Evolutionary conservation across 768 basidiomycete species (phyloP).

Genomic region (Plicaturopsis crispa): DNA sequence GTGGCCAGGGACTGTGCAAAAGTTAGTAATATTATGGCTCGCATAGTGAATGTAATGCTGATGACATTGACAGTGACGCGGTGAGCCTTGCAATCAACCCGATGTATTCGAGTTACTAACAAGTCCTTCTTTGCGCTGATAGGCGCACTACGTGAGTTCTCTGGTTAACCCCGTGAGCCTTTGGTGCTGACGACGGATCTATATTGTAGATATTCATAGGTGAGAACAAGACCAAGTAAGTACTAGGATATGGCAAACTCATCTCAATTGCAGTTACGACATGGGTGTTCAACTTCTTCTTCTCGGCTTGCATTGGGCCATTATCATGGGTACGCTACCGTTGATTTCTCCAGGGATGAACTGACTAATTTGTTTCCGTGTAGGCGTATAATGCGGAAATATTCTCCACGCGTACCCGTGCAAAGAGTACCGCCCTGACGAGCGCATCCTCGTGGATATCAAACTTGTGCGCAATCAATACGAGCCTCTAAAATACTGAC

Average conservation of each 20-base stretch:
- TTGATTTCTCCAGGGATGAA: constrained; percentile 25
- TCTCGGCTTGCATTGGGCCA: constrained; percentile 36
- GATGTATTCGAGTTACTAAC: not conserved
- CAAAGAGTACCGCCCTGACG: constrained; percentile 37
- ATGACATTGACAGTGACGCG: constrained; percentile 20
- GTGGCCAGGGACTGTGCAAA: constrained; percentile 35
- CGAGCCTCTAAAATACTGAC: no score
- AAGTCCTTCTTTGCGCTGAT: constrained; percentile 26
- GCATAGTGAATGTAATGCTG: not conserved
- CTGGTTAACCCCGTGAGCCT: not conserved
- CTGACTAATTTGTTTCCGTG: not conserved
- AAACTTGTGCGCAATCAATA: constrained; percentile 25
- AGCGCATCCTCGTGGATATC: constrained; percentile 38
- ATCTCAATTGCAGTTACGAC: constrained; percentile 11
- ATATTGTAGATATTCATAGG: constrained; percentile 33
- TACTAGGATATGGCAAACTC: not conserved
- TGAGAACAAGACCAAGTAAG: constrained; percentile 12
- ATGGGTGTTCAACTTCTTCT: constrained; percentile 43
- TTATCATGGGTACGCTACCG: constrained; percentile 39
- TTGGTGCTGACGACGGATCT: no score
- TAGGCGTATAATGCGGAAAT: not conserved
- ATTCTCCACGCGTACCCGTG: constrained; percentile 32
- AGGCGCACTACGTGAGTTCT: not conserved
- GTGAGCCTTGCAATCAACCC: constrained; percentile 15
- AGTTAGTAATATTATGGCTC: constrained; percentile 18